Percentiles rank a stretch among this genome's conserved stretches.
Conservation (phyloP, 768 basidiomycete species). For the Boletales sp. region DNA sequence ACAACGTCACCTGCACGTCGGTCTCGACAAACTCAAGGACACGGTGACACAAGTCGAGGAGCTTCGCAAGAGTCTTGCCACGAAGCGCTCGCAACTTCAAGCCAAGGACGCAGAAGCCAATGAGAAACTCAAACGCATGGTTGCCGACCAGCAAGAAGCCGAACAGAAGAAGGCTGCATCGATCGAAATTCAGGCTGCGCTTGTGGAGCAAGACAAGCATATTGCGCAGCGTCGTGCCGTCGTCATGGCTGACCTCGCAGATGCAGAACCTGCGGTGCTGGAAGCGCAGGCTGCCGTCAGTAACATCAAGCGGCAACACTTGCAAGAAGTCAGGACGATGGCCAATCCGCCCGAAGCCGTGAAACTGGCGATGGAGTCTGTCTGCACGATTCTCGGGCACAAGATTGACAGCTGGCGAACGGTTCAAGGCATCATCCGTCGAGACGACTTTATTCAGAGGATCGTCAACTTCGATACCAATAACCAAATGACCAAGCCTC, state of each 20-base stretch:
- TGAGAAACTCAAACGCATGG: conserved; percentile 96
- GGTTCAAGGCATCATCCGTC: conserved; percentile 91
- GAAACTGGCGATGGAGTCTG: conserved; percentile 97
- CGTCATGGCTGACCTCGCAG: conserved; percentile 93
- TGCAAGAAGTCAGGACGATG: conserved; percentile 97
- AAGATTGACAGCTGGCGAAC: conserved; percentile 97
- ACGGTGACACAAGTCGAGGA: conserved; percentile 98
- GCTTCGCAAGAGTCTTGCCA: conserved; percentile 89
- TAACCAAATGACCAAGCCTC: conserved; percentile 80
- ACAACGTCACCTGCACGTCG: conserved; percentile 96
- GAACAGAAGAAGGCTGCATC: conserved; percentile 98
- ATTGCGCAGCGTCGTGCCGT: conserved; percentile 86
- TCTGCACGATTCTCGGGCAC: conserved; percentile 93
- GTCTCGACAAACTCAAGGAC: conserved; percentile 92
- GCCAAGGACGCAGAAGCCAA: conserved; percentile 95
- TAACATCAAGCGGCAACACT: conserved; percentile 91
- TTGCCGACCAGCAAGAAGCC: conserved; percentile 96
- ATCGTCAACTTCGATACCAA: conserved; percentile 96
- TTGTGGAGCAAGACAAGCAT: conserved; percentile 85
- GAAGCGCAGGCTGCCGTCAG: conserved; percentile 97
- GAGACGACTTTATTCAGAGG: conserved; percentile 93
- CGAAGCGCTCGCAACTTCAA: conserved; percentile 88
- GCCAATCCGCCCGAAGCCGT: conserved; percentile 97
- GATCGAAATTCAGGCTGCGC: conserved; percentile 90
- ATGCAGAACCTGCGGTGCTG: conserved; percentile 94